phyloP scores from a whole-genome alignment of 192 early-diverging fungal genomes.

The Entophlyctis luteolus region DNA sequence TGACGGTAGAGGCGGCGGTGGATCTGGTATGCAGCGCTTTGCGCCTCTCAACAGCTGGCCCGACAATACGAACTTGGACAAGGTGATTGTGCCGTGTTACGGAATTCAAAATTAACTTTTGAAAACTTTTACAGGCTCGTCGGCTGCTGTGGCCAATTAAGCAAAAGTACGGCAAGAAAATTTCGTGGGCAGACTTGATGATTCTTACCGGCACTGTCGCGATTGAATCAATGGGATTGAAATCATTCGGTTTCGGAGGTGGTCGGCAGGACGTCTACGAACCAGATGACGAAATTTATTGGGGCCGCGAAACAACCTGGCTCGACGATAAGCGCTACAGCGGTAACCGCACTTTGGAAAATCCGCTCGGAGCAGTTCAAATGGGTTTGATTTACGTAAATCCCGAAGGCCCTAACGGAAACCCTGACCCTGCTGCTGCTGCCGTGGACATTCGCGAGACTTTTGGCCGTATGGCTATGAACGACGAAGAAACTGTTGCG shows the following conservation, averaged over 20 bases:
- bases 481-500: slow-evolving; percentile 69
- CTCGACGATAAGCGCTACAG: slow-evolving; percentile 11
- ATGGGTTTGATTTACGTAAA: slow-evolving; percentile 32
- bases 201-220: slow-evolving; percentile 37
- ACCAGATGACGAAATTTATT: slow-evolving; percentile 18
- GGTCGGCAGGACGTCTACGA: slow-evolving; percentile 26
- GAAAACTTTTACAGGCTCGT: neutral
- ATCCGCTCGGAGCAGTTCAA: slow-evolving; percentile 21
- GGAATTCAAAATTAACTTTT: neutral
- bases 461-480: slow-evolving; percentile 45
- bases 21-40: slow-evolving; percentile 35
- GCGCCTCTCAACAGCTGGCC: slow-evolving; percentile 48
- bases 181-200: slow-evolving; percentile 67
- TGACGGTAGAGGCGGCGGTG: slow-evolving; percentile 31
- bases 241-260: slow-evolving; percentile 25
- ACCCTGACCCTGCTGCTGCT: slow-evolving; percentile 2
- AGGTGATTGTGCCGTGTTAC: slow-evolving; percentile 55
- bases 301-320: slow-evolving; percentile 15
- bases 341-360: slow-evolving; percentile 5
- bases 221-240: slow-evolving; percentile 25
- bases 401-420: slow-evolving; percentile 27
- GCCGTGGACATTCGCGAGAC: slow-evolving; percentile 23
- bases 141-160: slow-evolving; percentile 65
- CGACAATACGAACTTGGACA: slow-evolving; percentile 70
- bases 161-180: slow-evolving; percentile 66